Base-by-base conservation (phyloP, 2,329 filamentous ascomycete genomes). In the Exophiala sp. region DNA sequence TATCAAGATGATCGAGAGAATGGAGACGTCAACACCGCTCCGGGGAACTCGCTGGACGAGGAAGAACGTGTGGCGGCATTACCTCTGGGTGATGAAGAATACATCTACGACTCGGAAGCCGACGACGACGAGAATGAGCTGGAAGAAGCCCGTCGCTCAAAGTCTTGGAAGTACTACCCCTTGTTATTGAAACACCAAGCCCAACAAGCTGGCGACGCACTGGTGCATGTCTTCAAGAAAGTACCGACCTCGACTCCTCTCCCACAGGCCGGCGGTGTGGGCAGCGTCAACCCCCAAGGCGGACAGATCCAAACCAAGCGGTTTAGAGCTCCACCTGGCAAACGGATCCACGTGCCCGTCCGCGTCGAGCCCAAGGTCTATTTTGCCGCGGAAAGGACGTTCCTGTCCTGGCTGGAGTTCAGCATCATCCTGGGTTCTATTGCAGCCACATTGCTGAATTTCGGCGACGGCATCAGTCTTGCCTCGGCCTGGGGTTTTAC, bases 311-410 rank as follows among this genome's bases (percentile, higher is more conserved):
- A 61, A 70, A 53, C 52, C 24, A 78, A 55, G 66, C 72, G 63
- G 70, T 88, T 67, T 77, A 81, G 62, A 68, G 80, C 61, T 71
- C 78, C 69, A 67, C 80, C 68, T 69, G 76, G 62, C 61, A 82
- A 70, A 75, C 70, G 73, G 67, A 97, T 98, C 52, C 91, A 97
- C 63, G 93, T 98, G 19, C 91, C 91, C 11, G 85, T 97, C 48
- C 83, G 93, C 42, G 90, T 98, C 27, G 93, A 98, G 69, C 93
- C 93, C 27, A 98, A 98, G 71, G 93, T 98, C 43, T 95, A 89
- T 68, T 95, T 98, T 65, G 93, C 93, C 18, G 90, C 89, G 1
- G 93, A 98, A 70, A 81, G 93, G 58, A 98, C 93, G 1, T 98
- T 96, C 71, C 78, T 98, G 50, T 87, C 88, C 56, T 98, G 93